Base-by-base conservation (phyloP, 2,329 filamentous ascomycete species). In the Colletotrichum truncatum region DNA sequence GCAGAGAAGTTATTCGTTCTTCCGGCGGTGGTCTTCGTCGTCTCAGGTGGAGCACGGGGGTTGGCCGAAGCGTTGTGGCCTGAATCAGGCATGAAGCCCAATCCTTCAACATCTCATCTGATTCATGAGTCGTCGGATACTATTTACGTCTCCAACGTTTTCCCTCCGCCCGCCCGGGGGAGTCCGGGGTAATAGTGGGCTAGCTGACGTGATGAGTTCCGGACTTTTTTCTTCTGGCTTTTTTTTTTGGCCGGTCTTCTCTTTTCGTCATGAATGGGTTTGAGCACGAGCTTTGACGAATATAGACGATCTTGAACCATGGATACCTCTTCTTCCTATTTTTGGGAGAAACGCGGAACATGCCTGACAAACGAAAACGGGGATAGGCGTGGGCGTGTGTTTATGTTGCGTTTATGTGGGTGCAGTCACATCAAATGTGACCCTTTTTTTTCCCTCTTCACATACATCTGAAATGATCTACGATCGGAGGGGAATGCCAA, bases 1-100 rank as follows among this genome's bases (percentile, higher is more conserved):
- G 86, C 6, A 76, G 80, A 30, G 86, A 89, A 67, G 81, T 87
- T 3, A 82, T 88, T 38, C 77, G 82, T 61, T 82, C 82, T 6
- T 81, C 84, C 4, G 78, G 81, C 14, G 82, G 83, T 28, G 84
- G 85, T 14, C 74, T 89, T 61, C 80, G 82, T 66, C 79, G 84
- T 64, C 82, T 89, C 68, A 79, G 82, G 46, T 89, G 86, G 86
- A 83, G 85, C 10, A 73, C 74, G 2, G 80, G 78, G 9, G 80
- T 87, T 56, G 82, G 81, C 7, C 81, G 78, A 71, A 85, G 83
- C 70, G 81, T 87, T 39, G 77, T 81, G 38, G 84, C 85, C 56
- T 83, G 52, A 66, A 66, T 52, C 23, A 53, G 39, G 30, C 49
- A 36, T 36, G 28, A 64, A 54, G 26, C 32, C 52, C 48, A 23